Evolutionary conservation across 2,329 filamentous ascomycete species (phyloP).

Genomic region (Monosporascus cannonballus): DNA sequence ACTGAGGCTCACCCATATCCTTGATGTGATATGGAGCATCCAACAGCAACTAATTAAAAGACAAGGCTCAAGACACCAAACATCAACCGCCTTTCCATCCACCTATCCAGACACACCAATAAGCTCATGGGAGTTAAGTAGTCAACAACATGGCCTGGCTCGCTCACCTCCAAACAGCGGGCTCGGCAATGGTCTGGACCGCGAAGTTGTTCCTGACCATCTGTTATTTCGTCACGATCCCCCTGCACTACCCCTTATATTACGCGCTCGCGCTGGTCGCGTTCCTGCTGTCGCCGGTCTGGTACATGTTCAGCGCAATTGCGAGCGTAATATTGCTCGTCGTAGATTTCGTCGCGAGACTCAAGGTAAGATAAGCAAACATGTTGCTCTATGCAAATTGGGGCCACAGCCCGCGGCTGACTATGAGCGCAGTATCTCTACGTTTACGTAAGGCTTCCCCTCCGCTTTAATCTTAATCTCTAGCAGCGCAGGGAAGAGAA

Average conservation of each 20-base stretch:
- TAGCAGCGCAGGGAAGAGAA: background rate
- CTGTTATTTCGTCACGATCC: conserved; percentile 20
- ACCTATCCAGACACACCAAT: no score
- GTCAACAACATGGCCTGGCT: conserved; percentile 13
- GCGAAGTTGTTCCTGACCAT: conserved; percentile 10
- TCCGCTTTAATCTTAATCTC: background rate
- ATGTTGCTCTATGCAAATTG: conserved; percentile 1
- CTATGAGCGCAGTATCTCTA: conserved; percentile 21
- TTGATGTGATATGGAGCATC: no score
- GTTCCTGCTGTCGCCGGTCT: conserved; percentile 24
- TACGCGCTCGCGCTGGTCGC: conserved; percentile 14
- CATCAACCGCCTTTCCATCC: no score
- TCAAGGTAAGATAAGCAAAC: conserved; percentile 20
- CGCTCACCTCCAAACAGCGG: conserved; percentile 13
- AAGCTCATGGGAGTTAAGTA: no score
- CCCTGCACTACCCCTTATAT: conserved; percentile 23
- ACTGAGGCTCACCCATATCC: no score
- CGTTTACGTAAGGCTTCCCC: conserved; percentile 22
- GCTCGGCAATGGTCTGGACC: conserved; percentile 13
- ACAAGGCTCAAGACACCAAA: no score
- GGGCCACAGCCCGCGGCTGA: conserved; percentile 3
- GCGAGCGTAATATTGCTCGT: conserved; percentile 8
- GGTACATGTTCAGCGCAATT: conserved; percentile 12
- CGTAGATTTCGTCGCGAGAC: conserved; percentile 14
- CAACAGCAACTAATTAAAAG: no score